These are phyloP conservation scores for Didymella exigua DNA, from an alignment of 2,329 filamentous ascomycete genomes.

Conservation along the genomic window DNA sequence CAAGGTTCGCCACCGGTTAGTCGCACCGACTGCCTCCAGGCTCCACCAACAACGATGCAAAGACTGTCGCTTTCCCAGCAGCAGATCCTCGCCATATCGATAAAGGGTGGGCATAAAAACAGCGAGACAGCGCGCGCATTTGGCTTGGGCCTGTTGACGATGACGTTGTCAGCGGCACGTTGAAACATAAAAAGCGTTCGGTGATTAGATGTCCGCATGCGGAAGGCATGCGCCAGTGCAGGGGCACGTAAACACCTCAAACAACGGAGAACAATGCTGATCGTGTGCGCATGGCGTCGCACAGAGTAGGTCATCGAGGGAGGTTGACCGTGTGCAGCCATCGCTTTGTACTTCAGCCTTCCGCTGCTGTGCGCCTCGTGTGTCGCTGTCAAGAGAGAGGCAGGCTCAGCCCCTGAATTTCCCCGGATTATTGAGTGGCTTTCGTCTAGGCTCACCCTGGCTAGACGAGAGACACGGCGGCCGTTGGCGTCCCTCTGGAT, in stretches of 20 bases:
- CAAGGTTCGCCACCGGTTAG: conserved; percentile 21
- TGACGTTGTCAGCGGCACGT: conserved; percentile 28
- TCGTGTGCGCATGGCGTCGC: conserved; percentile 1
- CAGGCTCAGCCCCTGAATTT: conserved; percentile 42
- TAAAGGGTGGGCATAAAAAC: conserved; percentile 13
- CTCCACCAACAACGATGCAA: conserved; percentile 17
- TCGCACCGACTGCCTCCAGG: conserved; percentile 20
- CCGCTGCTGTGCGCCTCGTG: conserved; percentile 3
- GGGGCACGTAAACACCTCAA: conserved; percentile 10
- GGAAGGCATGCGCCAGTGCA: conserved; percentile 17
- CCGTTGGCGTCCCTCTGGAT: conserved; percentile 30
- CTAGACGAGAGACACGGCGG: conserved; percentile 25
- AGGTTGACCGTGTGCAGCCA: conserved; percentile 4
- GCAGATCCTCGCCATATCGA: conserved; percentile 24
- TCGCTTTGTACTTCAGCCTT: conserved; percentile 12
- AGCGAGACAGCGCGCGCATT: conserved; percentile 10
- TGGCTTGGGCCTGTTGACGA: conserved; percentile 13
- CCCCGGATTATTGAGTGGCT: conserved; percentile 44
- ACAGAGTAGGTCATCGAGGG: conserved; percentile 12
- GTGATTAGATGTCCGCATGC: conserved; percentile 15
- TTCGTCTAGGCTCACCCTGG: conserved; percentile 23
- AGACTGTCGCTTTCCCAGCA: conserved; percentile 6
- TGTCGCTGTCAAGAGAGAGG: conserved; percentile 10
- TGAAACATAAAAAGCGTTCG: conserved; percentile 20
- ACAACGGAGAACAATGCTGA: conserved; percentile 11